Evolutionary conservation across 768 basidiomycete genomes (phyloP), one percentile per base, ranked within the genome.

Genomic region (Artomyces pyxidatus): DNA sequence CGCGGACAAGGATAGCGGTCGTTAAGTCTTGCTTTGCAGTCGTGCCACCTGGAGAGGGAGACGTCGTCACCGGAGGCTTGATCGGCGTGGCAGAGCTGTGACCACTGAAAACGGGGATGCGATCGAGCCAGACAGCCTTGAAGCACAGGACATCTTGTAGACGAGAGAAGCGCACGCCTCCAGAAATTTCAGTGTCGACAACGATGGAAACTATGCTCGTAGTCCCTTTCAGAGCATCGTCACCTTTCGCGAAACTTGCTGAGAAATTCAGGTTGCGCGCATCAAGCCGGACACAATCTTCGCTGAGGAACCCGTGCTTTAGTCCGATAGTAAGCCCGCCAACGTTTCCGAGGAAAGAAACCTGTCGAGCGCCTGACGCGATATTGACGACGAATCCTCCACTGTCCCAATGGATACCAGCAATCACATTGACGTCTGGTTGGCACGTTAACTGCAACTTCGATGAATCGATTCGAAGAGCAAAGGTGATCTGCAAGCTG

Each of bases 81-180:
- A 6, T 49, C 27, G 49, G 54, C 14, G 58, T 48, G 21, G 52
- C 47, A 19, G 55, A 56, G 30, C 60, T 55, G 44, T 62, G 54
- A 45, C 68, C 63, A 17, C 79, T 77, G 58, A 93, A 77, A 7
- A 87, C 68, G 0, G 90, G 88, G 23, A 94, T 88, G 30, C 81
- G 81, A 59, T 94, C 91, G 40, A 95, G 63, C 90, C 92, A 95
- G 11, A 95, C 89, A 5, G 92, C 91, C 64, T 94, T 94, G 76
- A 95, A 91, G 64, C 89, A 93, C 17, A 97, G 73, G 46, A 94
- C 81, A 61, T 96, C 93, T 65, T 94, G 92, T 25, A 96, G 66
- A 11, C 92, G 81, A 4, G 88, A 88, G 59, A 97, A 85, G 19
- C 83, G 80, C 35, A 94, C 75, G 6, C 74, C 81, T 0, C 86